phyloP scores from a whole-genome alignment of 495 filamentous ascomycete genomes.

The Hypoxylon perforatum region DNA sequence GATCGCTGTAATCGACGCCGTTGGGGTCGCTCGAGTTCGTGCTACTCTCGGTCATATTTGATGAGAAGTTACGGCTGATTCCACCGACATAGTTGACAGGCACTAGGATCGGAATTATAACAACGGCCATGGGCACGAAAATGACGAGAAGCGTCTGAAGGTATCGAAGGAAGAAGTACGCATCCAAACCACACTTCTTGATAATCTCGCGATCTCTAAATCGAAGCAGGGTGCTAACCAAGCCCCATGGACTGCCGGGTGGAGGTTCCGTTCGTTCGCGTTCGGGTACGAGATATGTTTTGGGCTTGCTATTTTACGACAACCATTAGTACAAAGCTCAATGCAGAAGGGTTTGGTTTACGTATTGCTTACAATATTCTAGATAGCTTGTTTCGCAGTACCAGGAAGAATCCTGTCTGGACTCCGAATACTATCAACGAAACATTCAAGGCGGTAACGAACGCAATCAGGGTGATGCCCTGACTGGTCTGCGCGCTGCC shows the following conservation, averaged over 20 bases:
- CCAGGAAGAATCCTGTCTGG: constrained; percentile 78
- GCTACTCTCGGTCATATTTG: constrained; percentile 47
- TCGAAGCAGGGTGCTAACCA: constrained; percentile 77
- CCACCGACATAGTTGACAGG: constrained; percentile 84
- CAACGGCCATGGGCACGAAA: constrained; percentile 80
- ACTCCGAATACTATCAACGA: constrained; percentile 80
- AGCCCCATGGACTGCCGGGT: constrained; percentile 73
- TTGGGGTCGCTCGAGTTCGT: constrained; percentile 49
- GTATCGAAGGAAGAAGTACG: constrained; percentile 97
- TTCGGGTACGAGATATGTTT: constrained; percentile 91
- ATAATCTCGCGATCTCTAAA: constrained; percentile 89
- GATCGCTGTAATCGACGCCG: constrained; percentile 38
- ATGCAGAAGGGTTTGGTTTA: background rate
- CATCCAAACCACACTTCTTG: constrained; percentile 93
- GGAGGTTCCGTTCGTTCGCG: constrained; percentile 81
- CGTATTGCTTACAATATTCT: constrained; percentile 76
- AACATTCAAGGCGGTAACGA: constrained; percentile 79
- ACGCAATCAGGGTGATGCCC: constrained; percentile 70
- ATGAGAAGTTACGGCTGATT: constrained; percentile 65
- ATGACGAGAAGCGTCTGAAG: constrained; percentile 93
- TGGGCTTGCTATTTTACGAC: constrained; percentile 70
- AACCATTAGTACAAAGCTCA: constrained; percentile 29
- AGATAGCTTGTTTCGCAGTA: constrained; percentile 80
- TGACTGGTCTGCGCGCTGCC: constrained; percentile 55
- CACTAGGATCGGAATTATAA: constrained; percentile 87